Evolutionary conservation across 139 green algal species (phyloP).

Genomic region (Diplosphaera chodatii): DNA sequence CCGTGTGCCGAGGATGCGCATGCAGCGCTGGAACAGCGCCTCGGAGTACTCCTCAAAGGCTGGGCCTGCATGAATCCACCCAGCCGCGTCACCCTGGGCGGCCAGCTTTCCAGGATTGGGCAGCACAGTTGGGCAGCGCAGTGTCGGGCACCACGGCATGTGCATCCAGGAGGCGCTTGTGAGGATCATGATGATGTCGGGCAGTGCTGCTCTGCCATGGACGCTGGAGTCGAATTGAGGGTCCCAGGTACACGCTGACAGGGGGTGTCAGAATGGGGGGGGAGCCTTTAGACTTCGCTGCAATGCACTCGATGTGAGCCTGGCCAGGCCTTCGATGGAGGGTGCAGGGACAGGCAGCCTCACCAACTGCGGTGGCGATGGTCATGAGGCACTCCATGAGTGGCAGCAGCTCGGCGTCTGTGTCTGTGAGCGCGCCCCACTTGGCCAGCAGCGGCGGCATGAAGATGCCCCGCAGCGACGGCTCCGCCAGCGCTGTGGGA

Average conservation of each 20-base stretch:
- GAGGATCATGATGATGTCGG: too few relatives aligned
- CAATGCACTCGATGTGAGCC: too few relatives aligned
- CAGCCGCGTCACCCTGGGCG: too few relatives aligned
- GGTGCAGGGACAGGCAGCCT: not conserved
- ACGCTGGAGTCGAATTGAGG: too few relatives aligned
- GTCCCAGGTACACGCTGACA: too few relatives aligned
- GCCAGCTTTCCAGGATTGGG: too few relatives aligned
- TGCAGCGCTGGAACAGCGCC: conserved; percentile 52
- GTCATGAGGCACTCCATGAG: conserved; percentile 81
- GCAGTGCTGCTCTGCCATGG: too few relatives aligned
- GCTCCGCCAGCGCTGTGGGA: conserved; percentile 32
- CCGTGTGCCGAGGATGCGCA: conserved; percentile 46
- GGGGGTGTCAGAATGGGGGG: too few relatives aligned
- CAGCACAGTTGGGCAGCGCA: too few relatives aligned
- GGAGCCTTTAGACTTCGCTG: too few relatives aligned
- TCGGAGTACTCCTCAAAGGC: conserved; percentile 56
- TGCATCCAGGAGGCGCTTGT: too few relatives aligned
- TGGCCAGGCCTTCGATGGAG: not conserved
- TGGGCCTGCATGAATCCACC: conserved; percentile 28
- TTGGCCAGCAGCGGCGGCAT: conserved; percentile 46
- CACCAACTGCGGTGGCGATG: conserved; percentile 34
- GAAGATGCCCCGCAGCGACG: conserved; percentile 20
- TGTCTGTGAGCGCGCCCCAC: conserved; percentile 34
- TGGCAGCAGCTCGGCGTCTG: conserved; percentile 65
- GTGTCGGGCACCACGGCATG: too few relatives aligned